These are phyloP conservation scores for Oidiodendron maius DNA, from an alignment of 495 filamentous ascomycete genomes.

Conservation along the genomic window DNA sequence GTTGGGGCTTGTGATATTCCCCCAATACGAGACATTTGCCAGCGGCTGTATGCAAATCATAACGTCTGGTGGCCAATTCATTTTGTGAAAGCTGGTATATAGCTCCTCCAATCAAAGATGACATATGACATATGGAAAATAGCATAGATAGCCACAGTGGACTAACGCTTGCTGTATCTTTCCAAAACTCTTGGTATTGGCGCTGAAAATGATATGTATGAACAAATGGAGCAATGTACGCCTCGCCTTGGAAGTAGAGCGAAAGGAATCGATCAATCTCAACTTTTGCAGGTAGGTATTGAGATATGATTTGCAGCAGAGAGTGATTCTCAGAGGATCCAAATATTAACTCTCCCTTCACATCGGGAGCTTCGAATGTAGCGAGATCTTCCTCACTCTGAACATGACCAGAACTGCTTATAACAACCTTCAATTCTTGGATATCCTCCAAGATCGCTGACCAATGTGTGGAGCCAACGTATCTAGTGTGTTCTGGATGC, in stretches of 20 bases:
- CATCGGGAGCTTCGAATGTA: neutral
- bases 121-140: constrained; percentile 36
- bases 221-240: constrained; percentile 34
- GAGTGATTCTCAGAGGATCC: constrained; percentile 4
- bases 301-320: constrained; percentile 8
- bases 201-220: constrained; percentile 35
- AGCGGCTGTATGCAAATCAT: constrained; percentile 20
- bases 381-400: neutral
- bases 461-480: constrained; percentile 10
- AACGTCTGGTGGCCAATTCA: constrained; percentile 26
- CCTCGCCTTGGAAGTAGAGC: constrained; percentile 40
- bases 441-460: constrained; percentile 10
- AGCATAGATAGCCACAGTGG: constrained; percentile 41
- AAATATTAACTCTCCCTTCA: constrained; percentile 9
- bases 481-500: neutral
- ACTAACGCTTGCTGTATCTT: constrained; percentile 26
- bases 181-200: constrained; percentile 44
- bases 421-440: constrained; percentile 1
- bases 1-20: constrained; percentile 34
- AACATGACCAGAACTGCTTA: neutral
- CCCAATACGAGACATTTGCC: constrained; percentile 35
- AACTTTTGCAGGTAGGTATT: constrained; percentile 28
- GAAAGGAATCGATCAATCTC: constrained; percentile 35
- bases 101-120: constrained; percentile 27
- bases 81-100: constrained; percentile 8